These are phyloP conservation scores for Penicillium hordei DNA, from an alignment of 2,329 filamentous ascomycete species.

Conservation along the genomic window DNA sequence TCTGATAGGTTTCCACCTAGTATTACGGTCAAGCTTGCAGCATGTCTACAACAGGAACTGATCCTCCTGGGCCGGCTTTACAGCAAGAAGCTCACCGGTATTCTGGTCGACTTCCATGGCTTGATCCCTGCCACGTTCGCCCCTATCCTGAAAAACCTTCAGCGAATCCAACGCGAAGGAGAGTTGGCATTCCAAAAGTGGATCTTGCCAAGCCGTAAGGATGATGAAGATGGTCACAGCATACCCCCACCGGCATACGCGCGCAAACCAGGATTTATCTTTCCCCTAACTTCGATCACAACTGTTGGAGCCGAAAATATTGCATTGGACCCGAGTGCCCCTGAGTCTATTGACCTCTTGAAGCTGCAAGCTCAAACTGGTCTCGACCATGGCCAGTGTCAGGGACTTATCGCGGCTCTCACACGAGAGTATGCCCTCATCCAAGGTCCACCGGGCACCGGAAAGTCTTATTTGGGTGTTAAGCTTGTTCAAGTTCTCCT, in stretches of 20 bases:
- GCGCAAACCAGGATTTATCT: slow-evolving; percentile 4
- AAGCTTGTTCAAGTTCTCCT: slow-evolving; percentile 11
- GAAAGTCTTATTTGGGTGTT: slow-evolving; percentile 14
- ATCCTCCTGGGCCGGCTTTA: slow-evolving; percentile 1
- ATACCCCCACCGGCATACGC: slow-evolving; percentile 12
- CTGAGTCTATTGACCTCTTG: neutral
- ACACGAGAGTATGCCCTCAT: slow-evolving; percentile 18
- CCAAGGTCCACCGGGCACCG: slow-evolving; percentile 16
- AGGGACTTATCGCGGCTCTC: slow-evolving; percentile 14
- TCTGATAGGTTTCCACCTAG: slow-evolving; percentile 2
- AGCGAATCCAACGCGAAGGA: slow-evolving; percentile 7
- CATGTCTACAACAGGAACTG: slow-evolving; percentile 1
- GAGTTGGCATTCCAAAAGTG: slow-evolving; percentile 6
- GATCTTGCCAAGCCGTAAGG: slow-evolving; percentile 3
- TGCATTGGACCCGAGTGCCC: neutral
- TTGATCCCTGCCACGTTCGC: slow-evolving; percentile 11
- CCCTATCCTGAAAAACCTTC: slow-evolving; percentile 10
- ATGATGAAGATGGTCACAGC: neutral
- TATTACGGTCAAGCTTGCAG: slow-evolving; percentile 15
- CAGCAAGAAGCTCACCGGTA: neutral
- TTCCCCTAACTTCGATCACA: slow-evolving; percentile 7
- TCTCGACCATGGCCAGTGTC: slow-evolving; percentile 12
- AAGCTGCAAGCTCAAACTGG: slow-evolving; percentile 8
- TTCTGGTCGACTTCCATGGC: slow-evolving; percentile 12
- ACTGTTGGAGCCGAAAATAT: neutral